These are phyloP conservation scores for Ogataea parapolymorpha DNA, from an alignment of 805 yeast species.

Conservation along the genomic window DNA sequence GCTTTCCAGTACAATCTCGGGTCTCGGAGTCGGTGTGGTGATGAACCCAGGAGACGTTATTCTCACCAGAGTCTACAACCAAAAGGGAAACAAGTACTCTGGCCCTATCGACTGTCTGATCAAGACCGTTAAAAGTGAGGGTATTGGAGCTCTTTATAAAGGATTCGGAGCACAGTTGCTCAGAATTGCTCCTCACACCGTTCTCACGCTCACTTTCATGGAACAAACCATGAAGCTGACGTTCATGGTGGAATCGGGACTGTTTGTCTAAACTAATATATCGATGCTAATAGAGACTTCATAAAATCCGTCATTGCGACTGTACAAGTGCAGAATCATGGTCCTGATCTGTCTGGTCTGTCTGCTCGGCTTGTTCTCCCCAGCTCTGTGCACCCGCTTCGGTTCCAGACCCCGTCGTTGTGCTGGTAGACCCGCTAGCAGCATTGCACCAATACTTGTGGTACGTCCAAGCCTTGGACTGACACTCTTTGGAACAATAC, in stretches of 20 bases:
- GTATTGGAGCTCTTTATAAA: conserved; percentile 83
- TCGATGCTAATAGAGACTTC: conserved; percentile 1
- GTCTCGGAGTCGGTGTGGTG: conserved; percentile 88
- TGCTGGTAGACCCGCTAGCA: conserved; percentile 17
- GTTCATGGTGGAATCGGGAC: conserved; percentile 38
- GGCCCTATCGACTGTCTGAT: conserved; percentile 88
- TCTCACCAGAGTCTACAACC: conserved; percentile 92
- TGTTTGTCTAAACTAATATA: conserved; percentile 12
- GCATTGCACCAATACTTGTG: conserved; percentile 91
- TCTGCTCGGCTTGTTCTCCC: conserved; percentile 5
- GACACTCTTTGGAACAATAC: conserved; percentile 91
- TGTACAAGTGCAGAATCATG: conserved; percentile 1
- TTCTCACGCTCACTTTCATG: conserved; percentile 87
- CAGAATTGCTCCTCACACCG: conserved; percentile 94
- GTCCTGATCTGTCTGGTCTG: conserved; percentile 3
- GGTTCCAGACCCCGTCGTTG: conserved; percentile 11
- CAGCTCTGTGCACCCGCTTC: conserved; percentile 1
- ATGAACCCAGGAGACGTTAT: conserved; percentile 99
- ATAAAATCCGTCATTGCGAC: background rate
- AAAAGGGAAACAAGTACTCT: conserved; percentile 78
- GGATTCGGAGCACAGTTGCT: conserved; percentile 92
- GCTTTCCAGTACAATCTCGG: conserved; percentile 71
- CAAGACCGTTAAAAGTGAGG: conserved; percentile 81
- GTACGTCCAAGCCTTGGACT: conserved; percentile 84
- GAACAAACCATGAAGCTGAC: conserved; percentile 83